These are phyloP conservation scores for Malassezia japonica DNA, from an alignment of 1,284 basidiomycete genomes.

Conservation along the genomic window DNA sequence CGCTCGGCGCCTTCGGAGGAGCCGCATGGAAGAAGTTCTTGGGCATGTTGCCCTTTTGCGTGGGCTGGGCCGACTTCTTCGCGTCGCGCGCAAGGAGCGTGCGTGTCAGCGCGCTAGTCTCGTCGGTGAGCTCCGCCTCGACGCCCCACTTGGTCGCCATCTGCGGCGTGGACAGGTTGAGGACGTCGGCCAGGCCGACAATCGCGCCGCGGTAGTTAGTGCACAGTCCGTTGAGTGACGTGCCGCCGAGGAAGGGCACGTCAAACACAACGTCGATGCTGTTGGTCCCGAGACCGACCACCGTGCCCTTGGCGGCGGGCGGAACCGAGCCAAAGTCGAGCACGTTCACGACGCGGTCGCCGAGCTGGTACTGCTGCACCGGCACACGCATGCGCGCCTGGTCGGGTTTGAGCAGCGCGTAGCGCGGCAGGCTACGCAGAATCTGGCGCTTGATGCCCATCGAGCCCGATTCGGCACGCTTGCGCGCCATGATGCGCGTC, in stretches of 20 bases:
- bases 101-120: slow-evolving; percentile 5
- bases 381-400: slow-evolving; percentile 83
- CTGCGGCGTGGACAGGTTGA: slow-evolving; percentile 43
- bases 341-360: slow-evolving; percentile 93
- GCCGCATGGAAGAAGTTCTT: slow-evolving; percentile 3
- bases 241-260: slow-evolving; percentile 83
- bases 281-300: slow-evolving; percentile 68
- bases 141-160: slow-evolving; percentile 21
- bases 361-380: slow-evolving; percentile 77
- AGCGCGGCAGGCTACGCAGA: slow-evolving; percentile 83
- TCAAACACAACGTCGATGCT: slow-evolving; percentile 97
- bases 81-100: neutral
- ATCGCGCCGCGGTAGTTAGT: slow-evolving; percentile 27
- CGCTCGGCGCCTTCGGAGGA: neutral
- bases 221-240: slow-evolving; percentile 62
- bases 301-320: slow-evolving; percentile 80
- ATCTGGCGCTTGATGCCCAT: slow-evolving; percentile 66
- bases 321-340: slow-evolving; percentile 85
- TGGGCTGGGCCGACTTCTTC: neutral
- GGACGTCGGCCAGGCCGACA: slow-evolving; percentile 30
- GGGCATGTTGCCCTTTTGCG: neutral
- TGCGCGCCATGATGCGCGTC: slow-evolving; percentile 59
- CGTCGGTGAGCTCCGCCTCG: neutral
- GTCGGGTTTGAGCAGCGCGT: slow-evolving; percentile 82
- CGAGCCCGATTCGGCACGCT: slow-evolving; percentile 51